Evolutionary conservation across 768 basidiomycete species (phyloP).

Genomic region (Crepidotus variabilis): DNA sequence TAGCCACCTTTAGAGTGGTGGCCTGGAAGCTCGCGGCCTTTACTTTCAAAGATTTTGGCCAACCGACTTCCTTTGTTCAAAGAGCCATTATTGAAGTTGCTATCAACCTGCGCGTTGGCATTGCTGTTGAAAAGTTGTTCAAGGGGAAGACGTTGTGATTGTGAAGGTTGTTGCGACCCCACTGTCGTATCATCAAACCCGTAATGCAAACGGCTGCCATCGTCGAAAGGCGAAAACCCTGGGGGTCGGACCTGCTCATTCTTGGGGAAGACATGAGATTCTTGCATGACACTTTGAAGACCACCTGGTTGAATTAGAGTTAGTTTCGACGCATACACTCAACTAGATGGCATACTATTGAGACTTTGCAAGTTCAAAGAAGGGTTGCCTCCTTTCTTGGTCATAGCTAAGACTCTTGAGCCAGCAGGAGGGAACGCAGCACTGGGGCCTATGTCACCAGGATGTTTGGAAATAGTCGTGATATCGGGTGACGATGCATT

Average conservation of each 20-base stretch:
- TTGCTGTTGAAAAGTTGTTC: constrained; percentile 16
- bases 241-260: constrained; percentile 25
- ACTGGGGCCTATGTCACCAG: constrained; percentile 17
- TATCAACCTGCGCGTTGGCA: constrained; percentile 20
- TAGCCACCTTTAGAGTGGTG: constrained; percentile 34
- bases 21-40: constrained; percentile 41
- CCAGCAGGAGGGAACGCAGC: constrained; percentile 43
- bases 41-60: constrained; percentile 86
- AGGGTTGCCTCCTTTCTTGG: constrained; percentile 22
- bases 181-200: constrained; percentile 12
- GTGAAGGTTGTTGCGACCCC: constrained; percentile 5
- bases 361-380: constrained; percentile 12
- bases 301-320: constrained; percentile 6
- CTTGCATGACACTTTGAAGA: constrained; percentile 5
- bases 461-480: constrained; percentile 8
- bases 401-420: constrained; percentile 46
- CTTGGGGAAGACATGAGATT: constrained; percentile 14
- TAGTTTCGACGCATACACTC: neutral
- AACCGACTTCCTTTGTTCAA: constrained; percentile 75
- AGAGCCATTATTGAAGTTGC: constrained; percentile 40
- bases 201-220: constrained; percentile 26
- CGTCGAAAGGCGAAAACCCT: constrained; percentile 59
- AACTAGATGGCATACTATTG: constrained; percentile 20
- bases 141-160: constrained; percentile 16
- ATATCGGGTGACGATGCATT: constrained; percentile 11